Evolutionary conservation across 192 early-diverging fungal species (phyloP).

Genomic region (Podila minutissima): DNA sequence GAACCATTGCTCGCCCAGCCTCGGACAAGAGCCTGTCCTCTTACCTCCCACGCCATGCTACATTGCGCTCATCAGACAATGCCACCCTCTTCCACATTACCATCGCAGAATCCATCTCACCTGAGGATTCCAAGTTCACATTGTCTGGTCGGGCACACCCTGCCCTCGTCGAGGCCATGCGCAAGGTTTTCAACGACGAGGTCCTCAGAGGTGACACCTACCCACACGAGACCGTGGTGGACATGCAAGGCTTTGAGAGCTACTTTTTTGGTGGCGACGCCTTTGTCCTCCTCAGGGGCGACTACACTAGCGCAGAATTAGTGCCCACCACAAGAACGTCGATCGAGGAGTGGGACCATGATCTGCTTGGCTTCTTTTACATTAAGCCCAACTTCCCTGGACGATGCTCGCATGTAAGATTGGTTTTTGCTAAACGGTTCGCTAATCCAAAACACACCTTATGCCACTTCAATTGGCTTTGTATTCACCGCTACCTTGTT

Average conservation of each 20-base stretch:
- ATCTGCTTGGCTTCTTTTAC: conserved; percentile 75
- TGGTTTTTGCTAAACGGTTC: not conserved
- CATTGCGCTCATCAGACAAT: not conserved
- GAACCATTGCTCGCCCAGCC: conserved; percentile 32
- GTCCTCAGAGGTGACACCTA: conserved; percentile 77
- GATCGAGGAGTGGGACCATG: conserved; percentile 49
- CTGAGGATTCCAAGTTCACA: conserved; percentile 1
- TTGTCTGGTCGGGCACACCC: conserved; percentile 4
- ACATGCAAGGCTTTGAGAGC: conserved; percentile 53
- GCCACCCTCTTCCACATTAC: conserved; percentile 25
- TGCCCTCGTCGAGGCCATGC: conserved; percentile 51
- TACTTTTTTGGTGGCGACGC: conserved; percentile 67
- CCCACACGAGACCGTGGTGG: conserved; percentile 66
- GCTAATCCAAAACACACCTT: not conserved
- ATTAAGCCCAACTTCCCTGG: conserved; percentile 83
- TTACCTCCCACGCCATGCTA: conserved; percentile 29
- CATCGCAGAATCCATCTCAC: conserved; percentile 1
- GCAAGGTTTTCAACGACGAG: conserved; percentile 68
- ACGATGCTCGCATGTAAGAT: conserved; percentile 47
- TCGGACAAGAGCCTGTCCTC: conserved; percentile 23
- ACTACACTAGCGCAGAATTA: conserved; percentile 18
- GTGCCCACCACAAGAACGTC: conserved; percentile 8
- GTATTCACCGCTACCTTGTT: not conserved
- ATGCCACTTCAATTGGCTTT: conserved; percentile 15
- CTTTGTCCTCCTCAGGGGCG: conserved; percentile 58